These are phyloP conservation scores for Meripilus lineatus DNA, from an alignment of 1,284 basidiomycete genomes.

Conservation along the genomic window DNA sequence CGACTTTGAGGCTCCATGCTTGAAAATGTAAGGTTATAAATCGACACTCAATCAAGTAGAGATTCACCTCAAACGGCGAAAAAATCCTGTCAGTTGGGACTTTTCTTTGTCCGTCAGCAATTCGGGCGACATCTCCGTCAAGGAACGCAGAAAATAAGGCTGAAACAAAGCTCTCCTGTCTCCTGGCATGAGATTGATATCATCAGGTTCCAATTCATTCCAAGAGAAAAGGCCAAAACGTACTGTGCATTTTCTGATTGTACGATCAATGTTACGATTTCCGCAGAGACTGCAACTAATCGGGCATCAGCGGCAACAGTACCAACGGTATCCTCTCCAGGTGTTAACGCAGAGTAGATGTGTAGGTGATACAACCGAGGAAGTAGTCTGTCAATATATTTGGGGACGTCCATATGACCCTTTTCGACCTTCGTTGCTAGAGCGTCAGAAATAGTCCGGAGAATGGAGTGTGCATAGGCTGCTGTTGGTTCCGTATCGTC, in stretches of 20 bases:
- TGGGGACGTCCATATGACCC: constrained; percentile 66
- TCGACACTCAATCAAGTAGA: not conserved
- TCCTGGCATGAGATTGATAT: constrained; percentile 27
- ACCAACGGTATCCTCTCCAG: constrained; percentile 23
- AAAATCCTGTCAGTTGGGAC: constrained; percentile 35
- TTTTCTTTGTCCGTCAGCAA: constrained; percentile 53
- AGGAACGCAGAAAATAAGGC: constrained; percentile 58
- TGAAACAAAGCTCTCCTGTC: constrained; percentile 53
- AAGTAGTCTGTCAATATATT: constrained; percentile 74
- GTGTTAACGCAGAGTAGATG: constrained; percentile 46
- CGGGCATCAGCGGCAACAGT: constrained; percentile 55
- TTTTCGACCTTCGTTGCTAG: constrained; percentile 61
- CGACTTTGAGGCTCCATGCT: not conserved
- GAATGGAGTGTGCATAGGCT: constrained; percentile 82
- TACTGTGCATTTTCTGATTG: constrained; percentile 62
- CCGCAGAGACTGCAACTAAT: constrained; percentile 59
- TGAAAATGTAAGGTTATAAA: constrained; percentile 1
- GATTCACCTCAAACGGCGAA: constrained; percentile 41
- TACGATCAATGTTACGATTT: constrained; percentile 65
- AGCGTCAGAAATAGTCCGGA: constrained; percentile 62
- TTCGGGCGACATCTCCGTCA: constrained; percentile 45
- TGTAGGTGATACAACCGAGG: constrained; percentile 70
- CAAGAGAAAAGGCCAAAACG: constrained; percentile 26
- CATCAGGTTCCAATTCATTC: not conserved
- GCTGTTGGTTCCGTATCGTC: constrained; percentile 50